A percentile compares a stretch with the other conserved stretches of the same genome.
Conservation (phyloP, 805 yeast genomes). For the Yamadazyma scolyti region DNA sequence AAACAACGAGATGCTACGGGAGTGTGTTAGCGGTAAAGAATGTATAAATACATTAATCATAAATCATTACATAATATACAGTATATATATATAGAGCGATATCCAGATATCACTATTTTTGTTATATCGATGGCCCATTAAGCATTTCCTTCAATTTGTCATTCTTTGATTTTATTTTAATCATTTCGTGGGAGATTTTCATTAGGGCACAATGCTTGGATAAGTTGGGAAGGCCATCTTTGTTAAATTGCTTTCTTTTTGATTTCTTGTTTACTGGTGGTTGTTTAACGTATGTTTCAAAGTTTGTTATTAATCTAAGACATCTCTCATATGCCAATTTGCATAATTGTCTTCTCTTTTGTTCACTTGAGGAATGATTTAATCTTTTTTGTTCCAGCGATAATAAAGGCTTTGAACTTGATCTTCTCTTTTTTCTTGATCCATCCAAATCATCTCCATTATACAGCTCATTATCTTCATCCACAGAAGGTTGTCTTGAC, state of each 20-base stretch:
- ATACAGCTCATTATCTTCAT: conserved; percentile 9
- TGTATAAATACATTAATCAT: background rate
- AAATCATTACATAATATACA: background rate
- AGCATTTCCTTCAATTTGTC: conserved; percentile 26
- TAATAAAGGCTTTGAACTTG: conserved; percentile 32
- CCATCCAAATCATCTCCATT: conserved; percentile 7
- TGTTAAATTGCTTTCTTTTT: conserved; percentile 36
- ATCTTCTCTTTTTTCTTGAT: conserved; percentile 19
- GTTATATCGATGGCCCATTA: too few relatives aligned
- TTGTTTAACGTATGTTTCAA: conserved; percentile 34
- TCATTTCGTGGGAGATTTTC: conserved; percentile 36
- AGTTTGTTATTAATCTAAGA: conserved; percentile 34
- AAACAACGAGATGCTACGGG: too few relatives aligned
- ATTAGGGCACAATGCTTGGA: conserved; percentile 41
- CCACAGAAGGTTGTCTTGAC: conserved; percentile 22
- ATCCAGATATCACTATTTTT: too few relatives aligned
- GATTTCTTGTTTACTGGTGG: conserved; percentile 27
- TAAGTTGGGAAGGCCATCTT: conserved; percentile 44
- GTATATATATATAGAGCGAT: background rate
- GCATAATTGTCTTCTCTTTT: conserved; percentile 41
- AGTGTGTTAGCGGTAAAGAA: too few relatives aligned
- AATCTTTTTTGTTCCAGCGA: conserved; percentile 37
- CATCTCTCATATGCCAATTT: conserved; percentile 43
- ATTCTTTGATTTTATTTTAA: conserved; percentile 29
- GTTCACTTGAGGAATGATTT: conserved; percentile 41